Percentiles rank a stretch among this genome's conserved stretches.
These are phyloP conservation scores for Lentinula sp. DNA, from an alignment of 768 basidiomycete species.

Conservation along the genomic window DNA sequence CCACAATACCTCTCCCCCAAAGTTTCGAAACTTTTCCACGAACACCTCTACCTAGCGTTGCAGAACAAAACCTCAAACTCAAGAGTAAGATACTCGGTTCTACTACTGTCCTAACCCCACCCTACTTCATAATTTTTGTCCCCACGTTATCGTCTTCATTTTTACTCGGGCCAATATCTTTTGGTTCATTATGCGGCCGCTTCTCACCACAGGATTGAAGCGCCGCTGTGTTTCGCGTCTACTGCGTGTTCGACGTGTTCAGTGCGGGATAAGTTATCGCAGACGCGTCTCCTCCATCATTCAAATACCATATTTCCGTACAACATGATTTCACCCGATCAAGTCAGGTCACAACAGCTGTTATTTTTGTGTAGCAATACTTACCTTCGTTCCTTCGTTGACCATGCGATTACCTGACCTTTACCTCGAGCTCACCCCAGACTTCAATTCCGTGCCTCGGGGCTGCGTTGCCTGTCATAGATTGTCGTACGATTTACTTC, in stretches of 20 bases:
- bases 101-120: neutral
- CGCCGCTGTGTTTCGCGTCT: neutral
- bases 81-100: neutral
- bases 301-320: too few species aligned
- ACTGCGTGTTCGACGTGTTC: neutral
- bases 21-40: neutral
- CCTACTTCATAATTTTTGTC: neutral
- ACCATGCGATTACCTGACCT: neutral
- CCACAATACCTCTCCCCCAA: neutral
- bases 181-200: neutral
- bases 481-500: neutral
- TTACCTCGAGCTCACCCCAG: neutral
- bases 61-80: neutral
- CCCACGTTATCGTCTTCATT: neutral
- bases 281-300: neutral
- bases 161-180: neutral
- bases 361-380: neutral
- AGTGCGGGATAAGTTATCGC: neutral
- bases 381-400: neutral
- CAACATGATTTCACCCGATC: too few species aligned
- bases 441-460: neutral
- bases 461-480: neutral
- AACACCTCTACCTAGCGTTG: neutral
- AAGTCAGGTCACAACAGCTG: too few species aligned
- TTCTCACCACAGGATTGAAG: neutral